Base-by-base conservation (phyloP, 1,284 basidiomycete genomes). In the Xerocomus nothofagi region DNA sequence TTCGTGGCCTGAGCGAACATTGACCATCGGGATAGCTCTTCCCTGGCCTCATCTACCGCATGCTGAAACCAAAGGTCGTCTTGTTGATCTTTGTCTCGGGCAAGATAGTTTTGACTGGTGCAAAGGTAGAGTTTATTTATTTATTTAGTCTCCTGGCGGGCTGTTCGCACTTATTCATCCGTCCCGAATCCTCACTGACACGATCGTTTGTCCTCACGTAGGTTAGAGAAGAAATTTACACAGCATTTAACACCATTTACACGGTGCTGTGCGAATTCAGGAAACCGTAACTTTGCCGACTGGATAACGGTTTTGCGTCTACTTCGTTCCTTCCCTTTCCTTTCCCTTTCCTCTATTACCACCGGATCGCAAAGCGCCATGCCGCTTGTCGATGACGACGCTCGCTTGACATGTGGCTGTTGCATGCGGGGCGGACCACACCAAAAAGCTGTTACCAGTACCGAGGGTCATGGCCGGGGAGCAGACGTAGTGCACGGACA, bases 41-140 rank as follows among this genome's bases (percentile, higher is more conserved):
- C 85, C 97, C 97, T 51, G 96, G 97, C 64, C 81, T 99, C 39
- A 99, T 99, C 70, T 99, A 99, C 69, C 91, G 97, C 62, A 99
- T 99, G 97, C 91, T 98, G 74, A 98, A 99, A 73, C 97, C 97
- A 12, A 99, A 99, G 75, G 97, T 99, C 57, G 97, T 99, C 46
- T 76, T 99, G 30, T 80, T 99, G 50, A 99, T 99, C 68, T 99
- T 99, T 73, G 97, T 99, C 11, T 98, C 94, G 17, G 97, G 97
- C 52, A 99, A 99, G 79, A 98, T 99, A 62, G 96, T 99, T 53
- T 77, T 99, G 65, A 99, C 97, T 15, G 96, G 97, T 70, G 97
- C 96, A 39, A 99, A 99, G 86, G 94, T 93, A 72, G 76, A 69
- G 64, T 47, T 50, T 49, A 5, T 18, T 24, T 11, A 5, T 26